phyloP scores from a whole-genome alignment of 2,329 filamentous ascomycete species.

The Fusarium aywerte region DNA sequence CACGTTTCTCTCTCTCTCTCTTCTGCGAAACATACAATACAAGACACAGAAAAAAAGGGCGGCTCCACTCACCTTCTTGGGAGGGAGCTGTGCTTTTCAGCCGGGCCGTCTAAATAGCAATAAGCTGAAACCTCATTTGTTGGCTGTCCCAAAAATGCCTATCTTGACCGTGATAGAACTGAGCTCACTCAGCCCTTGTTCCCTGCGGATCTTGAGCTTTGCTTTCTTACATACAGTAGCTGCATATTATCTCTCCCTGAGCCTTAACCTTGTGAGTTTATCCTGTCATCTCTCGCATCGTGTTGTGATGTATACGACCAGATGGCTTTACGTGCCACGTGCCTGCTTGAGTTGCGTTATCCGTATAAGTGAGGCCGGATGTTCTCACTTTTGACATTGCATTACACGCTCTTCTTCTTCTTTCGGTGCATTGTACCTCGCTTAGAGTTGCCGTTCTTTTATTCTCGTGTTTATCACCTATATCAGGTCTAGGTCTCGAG shows the following conservation, averaged over 20 bases:
- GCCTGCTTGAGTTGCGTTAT: constrained; percentile 7
- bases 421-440: constrained; percentile 9
- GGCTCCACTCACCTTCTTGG: constrained; percentile 8
- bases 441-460: constrained; percentile 7
- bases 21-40: not conserved
- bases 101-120: constrained; percentile 23
- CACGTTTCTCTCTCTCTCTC: constrained; percentile 14
- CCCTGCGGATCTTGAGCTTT: constrained; percentile 17
- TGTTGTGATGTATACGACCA: not conserved
- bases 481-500: constrained; percentile 4
- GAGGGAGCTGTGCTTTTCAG: constrained; percentile 15
- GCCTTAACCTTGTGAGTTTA: constrained; percentile 19
- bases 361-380: constrained; percentile 19
- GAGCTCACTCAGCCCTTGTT: constrained; percentile 20
- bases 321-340: constrained; percentile 26
- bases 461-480: not conserved
- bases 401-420: constrained; percentile 1
- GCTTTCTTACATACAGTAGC: not conserved
- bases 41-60: constrained; percentile 2
- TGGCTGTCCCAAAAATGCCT: not conserved
- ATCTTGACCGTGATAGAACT: constrained; percentile 8
- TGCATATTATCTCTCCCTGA: not conserved
- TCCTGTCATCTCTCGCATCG: not conserved
- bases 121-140: not conserved
- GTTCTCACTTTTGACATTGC: not conserved